Base-by-base conservation (phyloP, 768 basidiomycete species). In the Dictyophora rubrovolvata region DNA sequence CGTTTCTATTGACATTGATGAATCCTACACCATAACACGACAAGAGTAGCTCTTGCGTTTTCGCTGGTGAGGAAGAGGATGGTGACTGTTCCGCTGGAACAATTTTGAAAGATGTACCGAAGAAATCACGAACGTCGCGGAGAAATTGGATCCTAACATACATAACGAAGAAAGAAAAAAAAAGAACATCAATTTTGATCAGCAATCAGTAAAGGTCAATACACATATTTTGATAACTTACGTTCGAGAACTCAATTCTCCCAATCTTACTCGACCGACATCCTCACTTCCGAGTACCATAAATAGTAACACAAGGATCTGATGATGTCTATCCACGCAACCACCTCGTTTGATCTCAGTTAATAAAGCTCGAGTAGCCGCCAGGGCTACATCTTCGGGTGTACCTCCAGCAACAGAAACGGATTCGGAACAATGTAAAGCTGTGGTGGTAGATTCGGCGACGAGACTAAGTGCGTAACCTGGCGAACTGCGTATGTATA, bases 271-370 rank as follows among this genome's bases (percentile, higher is more conserved):
- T 61, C 88, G 82, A 0, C 93, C 91, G 0, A 98, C 93, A 68
- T 99, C 96, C 68, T 98, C 96, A 61, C 91, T 94, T 9, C 96
- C 96, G n/a, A 98, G 75, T 2, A 89, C 86, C 91, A 99, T 94
- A 77, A 92, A 79, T 36, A 95, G 71, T 46, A 95, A 74, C 4
- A 94, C 86, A 9, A 98, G 74, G 51, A 77, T 79, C 71, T 99
- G 96, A 68, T 94, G 93, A 63, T 86, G 84, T 49, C 85, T 79
- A 69, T 98, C 96, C 1, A 97, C 81, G 67, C 95, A 97, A 4
- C 96, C 94, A 1, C 94, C 92, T 53, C 75, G 76, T 48, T 78
- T 76, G 34, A 98, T 81, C 70, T 96, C 93, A 5, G 79, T 73
- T 37, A 99, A 75, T 34, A 99, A 77, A 8, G 83, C 75, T 4